Evolutionary conservation across 208 protist genomes (phyloP).

Genomic region (Balamuthia mandrillaris): DNA sequence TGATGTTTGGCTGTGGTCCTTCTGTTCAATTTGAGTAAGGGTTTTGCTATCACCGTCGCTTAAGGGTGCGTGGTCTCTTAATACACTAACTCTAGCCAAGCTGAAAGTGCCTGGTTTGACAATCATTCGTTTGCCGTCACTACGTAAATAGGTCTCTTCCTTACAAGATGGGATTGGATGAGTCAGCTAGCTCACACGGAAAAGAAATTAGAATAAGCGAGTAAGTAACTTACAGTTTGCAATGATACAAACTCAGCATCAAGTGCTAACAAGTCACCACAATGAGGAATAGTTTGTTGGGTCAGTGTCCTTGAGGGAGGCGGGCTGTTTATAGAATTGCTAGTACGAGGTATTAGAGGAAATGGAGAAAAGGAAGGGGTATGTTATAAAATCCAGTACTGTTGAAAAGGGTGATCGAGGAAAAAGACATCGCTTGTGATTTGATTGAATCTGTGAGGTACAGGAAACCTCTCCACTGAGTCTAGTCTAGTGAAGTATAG

Average conservation of each 20-base stretch:
- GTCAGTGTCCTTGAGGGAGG: background rate
- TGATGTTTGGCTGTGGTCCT: background rate
- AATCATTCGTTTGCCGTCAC: constrained; percentile 55
- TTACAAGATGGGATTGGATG: background rate
- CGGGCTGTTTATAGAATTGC: no score
- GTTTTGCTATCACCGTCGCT: background rate
- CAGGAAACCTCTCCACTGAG: background rate
- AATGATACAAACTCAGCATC: constrained; percentile 76
- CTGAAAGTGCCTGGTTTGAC: constrained; percentile 57
- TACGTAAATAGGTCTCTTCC: constrained; percentile 45
- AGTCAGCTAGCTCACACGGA: background rate
- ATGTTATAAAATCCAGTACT: no score
- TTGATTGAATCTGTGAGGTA: background rate
- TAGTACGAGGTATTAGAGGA: no score
- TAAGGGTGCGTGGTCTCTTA: no score
- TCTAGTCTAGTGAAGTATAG: constrained; percentile 44
- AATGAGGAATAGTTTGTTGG: constrained; percentile 26
- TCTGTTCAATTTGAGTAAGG: background rate
- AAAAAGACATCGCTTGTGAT: constrained; percentile 53
- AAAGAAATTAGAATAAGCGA: background rate
- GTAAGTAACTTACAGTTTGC: constrained; percentile 6
- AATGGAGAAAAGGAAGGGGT: no score
- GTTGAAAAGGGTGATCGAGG: constrained; percentile 6
- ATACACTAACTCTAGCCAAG: constrained; percentile 58
- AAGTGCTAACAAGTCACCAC: constrained; percentile 55